These are phyloP conservation scores for Epichloe scottii DNA, from an alignment of 2,329 filamentous ascomycete genomes.

Conservation along the genomic window DNA sequence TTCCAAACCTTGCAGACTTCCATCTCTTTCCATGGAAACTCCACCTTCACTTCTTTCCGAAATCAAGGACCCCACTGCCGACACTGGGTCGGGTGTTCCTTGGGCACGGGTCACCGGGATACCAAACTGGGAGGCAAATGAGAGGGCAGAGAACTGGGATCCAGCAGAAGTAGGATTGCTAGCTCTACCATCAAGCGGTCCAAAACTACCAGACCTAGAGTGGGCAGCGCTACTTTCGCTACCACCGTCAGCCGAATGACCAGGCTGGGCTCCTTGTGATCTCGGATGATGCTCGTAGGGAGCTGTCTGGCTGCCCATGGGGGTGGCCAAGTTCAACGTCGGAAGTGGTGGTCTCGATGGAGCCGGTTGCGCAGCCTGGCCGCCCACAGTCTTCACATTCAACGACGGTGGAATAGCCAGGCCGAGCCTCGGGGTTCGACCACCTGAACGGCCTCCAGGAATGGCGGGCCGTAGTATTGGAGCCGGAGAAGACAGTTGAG, in stretches of 20 bases:
- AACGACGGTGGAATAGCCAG: constrained; percentile 84
- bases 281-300: constrained; percentile 54
- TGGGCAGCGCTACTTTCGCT: constrained; percentile 71
- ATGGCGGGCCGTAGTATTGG: constrained; percentile 76
- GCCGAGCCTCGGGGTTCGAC: constrained; percentile 65
- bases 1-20: constrained; percentile 64
- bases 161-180: constrained; percentile 78
- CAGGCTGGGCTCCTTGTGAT: constrained; percentile 40
- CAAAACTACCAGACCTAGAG: constrained; percentile 75
- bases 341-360: constrained; percentile 47
- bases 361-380: constrained; percentile 24
- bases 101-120: constrained; percentile 53
- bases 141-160: constrained; percentile 74
- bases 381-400: constrained; percentile 62
- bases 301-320: constrained; percentile 65
- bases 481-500: constrained; percentile 62
- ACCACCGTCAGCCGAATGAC: constrained; percentile 57
- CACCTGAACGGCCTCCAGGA: constrained; percentile 52
- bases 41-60: constrained; percentile 69
- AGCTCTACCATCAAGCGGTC: constrained; percentile 58
- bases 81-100: constrained; percentile 71
- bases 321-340: constrained; percentile 75
- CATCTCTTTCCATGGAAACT: constrained; percentile 68
- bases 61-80: constrained; percentile 74
- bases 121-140: constrained; percentile 61